A percentile compares a stretch with the other conserved stretches of the same genome.
Conservation (phyloP, 805 yeast genomes). For the Wickerhamiella nectarea region DNA sequence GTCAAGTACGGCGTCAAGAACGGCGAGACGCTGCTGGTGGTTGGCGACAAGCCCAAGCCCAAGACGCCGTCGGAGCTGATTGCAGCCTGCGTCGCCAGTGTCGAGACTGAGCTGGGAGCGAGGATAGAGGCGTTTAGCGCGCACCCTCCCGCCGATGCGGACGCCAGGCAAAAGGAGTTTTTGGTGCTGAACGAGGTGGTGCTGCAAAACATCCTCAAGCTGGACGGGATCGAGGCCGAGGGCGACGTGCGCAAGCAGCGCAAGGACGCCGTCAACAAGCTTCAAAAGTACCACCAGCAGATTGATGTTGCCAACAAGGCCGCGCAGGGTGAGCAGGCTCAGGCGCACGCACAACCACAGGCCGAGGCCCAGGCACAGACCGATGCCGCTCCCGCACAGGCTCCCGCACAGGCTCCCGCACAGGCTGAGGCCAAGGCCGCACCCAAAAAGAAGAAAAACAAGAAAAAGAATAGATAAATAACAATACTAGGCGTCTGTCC, state of each 20-base stretch:
- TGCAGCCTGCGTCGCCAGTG: slow-evolving; percentile 17
- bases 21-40: slow-evolving; percentile 18
- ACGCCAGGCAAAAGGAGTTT: slow-evolving; percentile 22
- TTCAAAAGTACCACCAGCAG: slow-evolving; percentile 23
- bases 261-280: slow-evolving; percentile 24
- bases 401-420: not conserved
- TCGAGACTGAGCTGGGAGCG: slow-evolving; percentile 21
- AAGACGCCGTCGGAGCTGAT: not conserved
- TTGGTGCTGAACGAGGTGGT: slow-evolving; percentile 25
- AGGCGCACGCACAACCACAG: not conserved
- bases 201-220: slow-evolving; percentile 24
- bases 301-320: slow-evolving; percentile 20
- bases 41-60: slow-evolving; percentile 6
- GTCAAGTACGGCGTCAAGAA: slow-evolving; percentile 16
- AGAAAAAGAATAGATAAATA: slow-evolving; percentile 10
- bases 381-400: not conserved
- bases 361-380: not conserved
- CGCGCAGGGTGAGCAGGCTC: not conserved
- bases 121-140: slow-evolving; percentile 17
- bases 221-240: slow-evolving; percentile 26
- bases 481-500: too few species aligned
- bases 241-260: slow-evolving; percentile 24
- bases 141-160: slow-evolving; percentile 16
- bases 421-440: not conserved
- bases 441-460: slow-evolving; percentile 8